Evolutionary conservation across 176 grass and related monocot genomes (phyloP), one percentile per base, ranked within the genome.

Genomic region (Neostapfia colusana): DNA sequence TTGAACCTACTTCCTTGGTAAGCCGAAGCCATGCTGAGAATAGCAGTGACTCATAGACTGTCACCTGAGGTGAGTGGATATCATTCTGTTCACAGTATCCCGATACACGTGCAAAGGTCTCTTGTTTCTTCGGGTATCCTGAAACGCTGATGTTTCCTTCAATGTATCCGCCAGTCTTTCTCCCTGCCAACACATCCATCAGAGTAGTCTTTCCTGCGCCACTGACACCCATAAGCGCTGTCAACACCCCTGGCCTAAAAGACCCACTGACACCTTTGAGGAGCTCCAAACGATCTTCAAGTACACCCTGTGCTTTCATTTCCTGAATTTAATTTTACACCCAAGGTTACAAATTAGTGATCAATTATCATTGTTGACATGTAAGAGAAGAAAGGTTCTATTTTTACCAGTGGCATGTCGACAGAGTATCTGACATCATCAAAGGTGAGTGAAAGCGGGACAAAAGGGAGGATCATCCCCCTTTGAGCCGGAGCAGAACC

Each of bases 151-250:
- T 98, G 37, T 80, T 72, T 83, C 95, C 95, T 51, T 92, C 85
- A 13, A 94, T 92, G 63, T 92, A 94, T 43, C 95, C 91, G 17
- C 95, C 83, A 0, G 91, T 94, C 81, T 98, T 98, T 80, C 95
- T 98, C 35, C 95, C 95, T 14, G 95, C 95, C 65, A 98, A 80
- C 28, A 94, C 95, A 82, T 98, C 95, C 95, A 98, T 94, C 60
- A 98, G 73, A 37, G 91, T 94, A 44, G 95, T 98, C 76, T 98
- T 98, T 0, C 91, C 95, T 4, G 95, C 95, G 2, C 95, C 95
- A 88, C 95, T 98, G 16, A 98, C 91, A 8, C 91, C 95, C 95
- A 98, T 98, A 25, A 98, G 65, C 54, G 95, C 95, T 2, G 91
- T 92, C 45, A 98, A 80, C 24, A 98, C 95, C 50, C 91, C 95